phyloP scores from a whole-genome alignment of 495 filamentous ascomycete species.

The Aspergillus sclerotioniger region DNA sequence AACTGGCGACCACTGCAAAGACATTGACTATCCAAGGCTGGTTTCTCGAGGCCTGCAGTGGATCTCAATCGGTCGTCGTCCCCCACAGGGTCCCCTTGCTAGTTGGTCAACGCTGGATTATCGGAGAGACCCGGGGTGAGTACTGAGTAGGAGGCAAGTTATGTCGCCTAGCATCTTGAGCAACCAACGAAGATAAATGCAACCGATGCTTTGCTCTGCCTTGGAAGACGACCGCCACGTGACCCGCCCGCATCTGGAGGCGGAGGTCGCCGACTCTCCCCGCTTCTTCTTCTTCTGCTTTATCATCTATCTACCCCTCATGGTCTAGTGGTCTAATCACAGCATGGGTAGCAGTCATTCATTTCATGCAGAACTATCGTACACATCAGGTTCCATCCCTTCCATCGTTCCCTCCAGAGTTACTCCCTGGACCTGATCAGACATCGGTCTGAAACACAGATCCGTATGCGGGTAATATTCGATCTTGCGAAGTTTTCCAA shows the following conservation, averaged over 20 bases:
- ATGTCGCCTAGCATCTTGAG: not conserved
- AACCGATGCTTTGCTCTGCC: not conserved
- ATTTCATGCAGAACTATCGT: not conserved
- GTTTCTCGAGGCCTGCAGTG: not conserved
- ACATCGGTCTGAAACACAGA: too few relatives aligned
- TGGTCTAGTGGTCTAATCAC: not conserved
- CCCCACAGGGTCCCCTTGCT: constrained; percentile 6
- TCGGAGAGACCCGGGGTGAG: not conserved
- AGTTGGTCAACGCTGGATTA: not conserved
- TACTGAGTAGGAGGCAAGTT: not conserved
- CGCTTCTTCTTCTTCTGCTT: too few relatives aligned
- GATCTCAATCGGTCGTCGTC: not conserved
- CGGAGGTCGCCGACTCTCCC: not conserved
- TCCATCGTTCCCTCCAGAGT: not conserved
- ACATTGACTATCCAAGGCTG: not conserved
- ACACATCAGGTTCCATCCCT: not conserved
- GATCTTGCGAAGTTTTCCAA: not conserved
- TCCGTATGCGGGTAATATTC: too few relatives aligned
- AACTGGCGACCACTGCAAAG: not conserved
- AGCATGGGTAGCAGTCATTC: not conserved
- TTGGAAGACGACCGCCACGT: not conserved
- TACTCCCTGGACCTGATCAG: too few relatives aligned
- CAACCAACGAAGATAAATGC: not conserved
- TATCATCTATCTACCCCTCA: not conserved
- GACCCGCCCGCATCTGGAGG: not conserved